Conservation (phyloP, 345 rosid species). For the Limnanthes douglasii region DNA sequence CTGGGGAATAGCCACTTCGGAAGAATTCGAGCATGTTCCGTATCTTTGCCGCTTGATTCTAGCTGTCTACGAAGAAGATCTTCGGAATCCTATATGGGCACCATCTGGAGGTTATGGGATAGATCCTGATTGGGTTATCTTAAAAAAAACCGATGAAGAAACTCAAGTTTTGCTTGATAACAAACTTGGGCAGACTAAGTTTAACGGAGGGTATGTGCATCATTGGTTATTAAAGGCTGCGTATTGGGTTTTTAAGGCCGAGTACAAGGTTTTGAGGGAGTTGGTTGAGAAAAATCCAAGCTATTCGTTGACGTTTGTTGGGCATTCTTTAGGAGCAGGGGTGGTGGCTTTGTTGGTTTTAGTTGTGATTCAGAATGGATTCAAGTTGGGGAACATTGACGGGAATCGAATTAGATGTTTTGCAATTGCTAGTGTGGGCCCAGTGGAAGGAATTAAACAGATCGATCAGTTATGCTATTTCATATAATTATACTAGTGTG, state of each 20-base stretch:
- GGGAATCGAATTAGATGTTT: conserved; percentile 75
- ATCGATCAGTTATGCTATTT: too few relatives aligned
- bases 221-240: conserved; percentile 82
- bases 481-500: too few relatives aligned
- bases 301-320: conserved; percentile 70
- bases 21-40: conserved; percentile 74
- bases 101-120: conserved; percentile 83
- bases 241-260: conserved; percentile 58
- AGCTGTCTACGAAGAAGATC: conserved; percentile 68
- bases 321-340: conserved; percentile 91
- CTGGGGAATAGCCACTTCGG: conserved; percentile 68
- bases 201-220: conserved; percentile 89
- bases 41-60: conserved; percentile 61
- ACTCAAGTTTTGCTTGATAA: conserved; percentile 71
- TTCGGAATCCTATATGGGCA: conserved; percentile 63
- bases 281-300: conserved; percentile 42
- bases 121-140: conserved; percentile 48
- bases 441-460: too few relatives aligned
- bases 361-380: conserved; percentile 39
- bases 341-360: conserved; percentile 55
- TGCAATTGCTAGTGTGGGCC: conserved; percentile 79
- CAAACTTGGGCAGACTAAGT: conserved; percentile 76
- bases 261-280: conserved; percentile 36
- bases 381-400: conserved; percentile 50
- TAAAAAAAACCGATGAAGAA: conserved; percentile 48